Evolutionary conservation across 2,329 filamentous ascomycete species (phyloP).

Genomic region (Fusarium sp.): DNA sequence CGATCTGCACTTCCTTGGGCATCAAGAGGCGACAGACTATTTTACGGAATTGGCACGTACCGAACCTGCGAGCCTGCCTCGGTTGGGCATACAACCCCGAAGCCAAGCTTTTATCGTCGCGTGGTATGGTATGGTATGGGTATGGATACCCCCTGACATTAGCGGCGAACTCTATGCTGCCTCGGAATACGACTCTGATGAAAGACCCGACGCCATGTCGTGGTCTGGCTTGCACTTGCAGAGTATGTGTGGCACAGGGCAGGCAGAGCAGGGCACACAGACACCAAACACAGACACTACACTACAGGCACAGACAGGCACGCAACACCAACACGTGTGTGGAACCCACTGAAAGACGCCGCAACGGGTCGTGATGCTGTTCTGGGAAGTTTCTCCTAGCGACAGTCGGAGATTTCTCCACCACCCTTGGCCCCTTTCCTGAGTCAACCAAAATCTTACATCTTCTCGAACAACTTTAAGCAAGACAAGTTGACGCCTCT

Average conservation of each 20-base stretch:
- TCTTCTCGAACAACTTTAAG: not conserved
- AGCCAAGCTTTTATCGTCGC: not conserved
- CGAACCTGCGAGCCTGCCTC: not conserved
- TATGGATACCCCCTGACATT: constrained; percentile 4
- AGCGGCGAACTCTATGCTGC: not conserved
- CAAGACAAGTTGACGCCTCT: not conserved
- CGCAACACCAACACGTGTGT: not conserved
- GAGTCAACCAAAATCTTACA: not conserved
- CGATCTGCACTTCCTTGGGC: constrained; percentile 19
- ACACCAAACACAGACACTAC: too few relatives aligned
- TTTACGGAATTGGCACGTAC: constrained; percentile 8
- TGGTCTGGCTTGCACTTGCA: not conserved
- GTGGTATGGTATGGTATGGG: not conserved
- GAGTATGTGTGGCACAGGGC: not conserved
- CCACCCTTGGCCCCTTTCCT: not conserved
- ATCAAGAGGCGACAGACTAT: constrained; percentile 11
- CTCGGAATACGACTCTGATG: not conserved
- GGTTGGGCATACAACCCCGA: constrained; percentile 2
- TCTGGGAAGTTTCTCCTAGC: constrained; percentile 13
- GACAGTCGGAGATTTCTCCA: not conserved
- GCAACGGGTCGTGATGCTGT: constrained; percentile 2
- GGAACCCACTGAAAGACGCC: not conserved
- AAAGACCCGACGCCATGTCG: not conserved
- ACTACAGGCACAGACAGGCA: not conserved
- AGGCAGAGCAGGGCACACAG: too few relatives aligned